Percentiles rank a stretch among this genome's conserved stretches.
Evolutionary conservation across 768 basidiomycete genomes (phyloP).

Genomic region (Suillus americanus): DNA sequence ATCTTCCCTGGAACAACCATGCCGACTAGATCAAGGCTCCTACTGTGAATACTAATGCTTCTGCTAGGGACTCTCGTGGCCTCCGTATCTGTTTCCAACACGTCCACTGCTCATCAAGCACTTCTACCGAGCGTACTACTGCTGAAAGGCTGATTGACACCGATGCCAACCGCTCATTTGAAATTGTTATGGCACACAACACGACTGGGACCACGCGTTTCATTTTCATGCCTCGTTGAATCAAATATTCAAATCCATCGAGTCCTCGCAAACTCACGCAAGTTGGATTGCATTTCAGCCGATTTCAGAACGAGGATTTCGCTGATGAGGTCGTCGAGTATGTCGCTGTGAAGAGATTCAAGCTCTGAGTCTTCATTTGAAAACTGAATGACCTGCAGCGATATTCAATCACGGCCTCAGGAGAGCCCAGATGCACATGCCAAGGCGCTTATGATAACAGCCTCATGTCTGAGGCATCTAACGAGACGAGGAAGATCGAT

Average conservation of each 20-base stretch:
- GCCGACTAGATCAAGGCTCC: too few species aligned
- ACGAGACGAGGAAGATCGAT: neutral
- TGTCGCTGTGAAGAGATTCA: constrained; percentile 39
- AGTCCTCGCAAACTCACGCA: too few species aligned
- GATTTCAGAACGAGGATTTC: too few species aligned
- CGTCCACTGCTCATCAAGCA: neutral
- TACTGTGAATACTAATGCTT: neutral
- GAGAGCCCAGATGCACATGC: neutral
- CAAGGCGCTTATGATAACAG: neutral
- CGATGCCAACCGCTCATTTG: neutral
- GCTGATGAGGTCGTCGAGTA: constrained; percentile 35
- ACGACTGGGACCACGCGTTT: neutral
- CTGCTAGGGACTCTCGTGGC: neutral
- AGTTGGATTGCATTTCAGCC: too few species aligned
- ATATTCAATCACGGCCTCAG: neutral
- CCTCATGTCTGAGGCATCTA: neutral
- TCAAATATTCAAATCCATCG: too few species aligned
- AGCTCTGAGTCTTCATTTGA: constrained; percentile 12
- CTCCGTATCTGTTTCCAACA: neutral
- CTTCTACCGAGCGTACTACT: neutral
- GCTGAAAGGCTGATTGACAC: neutral
- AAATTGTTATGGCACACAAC: neutral
- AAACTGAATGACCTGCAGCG: neutral
- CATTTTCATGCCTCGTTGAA: neutral
- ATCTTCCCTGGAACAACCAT: neutral